Evolutionary conservation across 148 eudicot genomes (phyloP), one percentile per base, ranked within the genome.

Genomic region (Rhododendron vialii): DNA sequence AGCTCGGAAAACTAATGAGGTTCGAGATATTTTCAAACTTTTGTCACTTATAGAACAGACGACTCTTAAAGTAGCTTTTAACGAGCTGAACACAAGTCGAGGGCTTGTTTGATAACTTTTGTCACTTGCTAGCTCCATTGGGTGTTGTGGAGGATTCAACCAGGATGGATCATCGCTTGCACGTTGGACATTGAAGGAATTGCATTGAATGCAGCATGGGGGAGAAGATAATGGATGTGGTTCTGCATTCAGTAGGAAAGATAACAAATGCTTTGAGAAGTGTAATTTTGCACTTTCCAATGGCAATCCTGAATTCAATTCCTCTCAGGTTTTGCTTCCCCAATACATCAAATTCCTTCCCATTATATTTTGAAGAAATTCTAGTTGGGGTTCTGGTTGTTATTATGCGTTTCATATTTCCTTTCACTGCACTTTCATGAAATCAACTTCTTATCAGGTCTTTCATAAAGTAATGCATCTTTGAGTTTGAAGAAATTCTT

Each of bases 201-300:
- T 20, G 65, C 83, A 28, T 80, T 80, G 65, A 80, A 53, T 51
- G 83, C 82, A 79, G 15, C 28, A 47, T 47, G 28, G 81, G 43
- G 36, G 53, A 79, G 82, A 48, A 12, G 22, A 47, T 47, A 48
- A 14, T 13, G 76, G 22, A 47, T 48, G 43, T 78, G 82, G 57
- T 13, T n/a, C 59, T 79, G 51, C 59, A 48, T 79, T 48, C 53
- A 26, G 8, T 51, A 17, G n/a, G 17, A 69, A 14, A 13, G 76
- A 71, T 71, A 30, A 65, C 45, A 41, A 28, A 33, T 57, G 84
- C 84, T 82, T 82, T 57, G 84, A 59, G 30, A 82, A 82, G 24
- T 82, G 84, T 36, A 59, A 78, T 36, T 82, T 79, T 38, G 73
- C 84, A 36, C 71, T 73, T 82, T 22, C 84, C 84, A 59, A 59